Evolutionary conservation across 2,329 filamentous ascomycete species (phyloP).

Genomic region (Bipolaris victoriae): DNA sequence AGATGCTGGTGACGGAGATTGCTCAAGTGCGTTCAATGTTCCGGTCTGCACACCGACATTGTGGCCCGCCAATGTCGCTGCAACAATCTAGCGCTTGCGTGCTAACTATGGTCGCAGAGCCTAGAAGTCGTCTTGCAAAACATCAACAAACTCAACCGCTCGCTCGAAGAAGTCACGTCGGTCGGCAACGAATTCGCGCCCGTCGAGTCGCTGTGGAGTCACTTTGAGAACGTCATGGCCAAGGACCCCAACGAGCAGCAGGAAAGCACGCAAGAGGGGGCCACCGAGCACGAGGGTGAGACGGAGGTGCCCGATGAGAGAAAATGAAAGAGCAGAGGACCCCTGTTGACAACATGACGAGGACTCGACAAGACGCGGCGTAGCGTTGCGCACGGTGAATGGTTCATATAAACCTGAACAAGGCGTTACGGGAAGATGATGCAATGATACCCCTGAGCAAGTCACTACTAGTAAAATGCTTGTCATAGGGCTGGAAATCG

Average conservation of each 20-base stretch:
- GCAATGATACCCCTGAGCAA: slow-evolving; percentile 20
- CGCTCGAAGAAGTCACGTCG: slow-evolving; percentile 86
- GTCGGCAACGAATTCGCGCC: slow-evolving; percentile 98
- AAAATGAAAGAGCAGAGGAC: slow-evolving; percentile 17
- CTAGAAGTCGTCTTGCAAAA: slow-evolving; percentile 93
- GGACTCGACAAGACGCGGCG: background rate
- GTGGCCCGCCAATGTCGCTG: slow-evolving; percentile 42
- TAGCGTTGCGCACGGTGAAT: slow-evolving; percentile 6
- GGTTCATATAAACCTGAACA: slow-evolving; percentile 1
- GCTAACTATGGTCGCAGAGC: slow-evolving; percentile 50
- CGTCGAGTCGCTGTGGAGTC: slow-evolving; percentile 94
- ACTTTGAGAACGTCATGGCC: slow-evolving; percentile 96
- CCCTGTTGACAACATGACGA: background rate
- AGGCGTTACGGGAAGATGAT: slow-evolving; percentile 8
- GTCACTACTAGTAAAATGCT: background rate
- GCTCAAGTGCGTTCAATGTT: slow-evolving; percentile 61
- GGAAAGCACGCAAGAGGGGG: slow-evolving; percentile 29
- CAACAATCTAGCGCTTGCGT: slow-evolving; percentile 4
- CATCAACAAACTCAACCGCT: slow-evolving; percentile 93
- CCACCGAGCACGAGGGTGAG: slow-evolving; percentile 31
- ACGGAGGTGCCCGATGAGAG: slow-evolving; percentile 30
- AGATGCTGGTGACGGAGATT: slow-evolving; percentile 73
- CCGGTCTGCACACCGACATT: slow-evolving; percentile 32
- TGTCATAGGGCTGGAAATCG: background rate
- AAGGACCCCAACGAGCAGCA: slow-evolving; percentile 61